Evolutionary conservation across 768 basidiomycete genomes (phyloP), one percentile per base, ranked within the genome.

Genomic region (Mycena belliarum): DNA sequence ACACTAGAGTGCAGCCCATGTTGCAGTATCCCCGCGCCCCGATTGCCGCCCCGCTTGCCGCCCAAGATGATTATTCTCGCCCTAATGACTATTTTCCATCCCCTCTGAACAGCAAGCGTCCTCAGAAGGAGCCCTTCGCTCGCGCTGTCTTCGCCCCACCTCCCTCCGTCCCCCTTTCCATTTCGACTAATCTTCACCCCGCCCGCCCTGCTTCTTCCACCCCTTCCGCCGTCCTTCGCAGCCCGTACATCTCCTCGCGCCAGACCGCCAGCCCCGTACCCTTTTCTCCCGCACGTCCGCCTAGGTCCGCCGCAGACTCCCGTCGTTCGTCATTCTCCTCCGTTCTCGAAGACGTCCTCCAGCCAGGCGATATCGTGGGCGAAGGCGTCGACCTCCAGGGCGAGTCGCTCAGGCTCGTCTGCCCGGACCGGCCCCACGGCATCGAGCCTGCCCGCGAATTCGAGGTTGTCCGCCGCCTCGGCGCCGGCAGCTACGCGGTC

Each of bases 401-500:
- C 44, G 84, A 93, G 71, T 66, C 67, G 33, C 82, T 93, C 44
- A 77, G 80, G 54, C 79, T 85, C 50, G 83, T 89, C 47, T 79
- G 81, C 23, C 73, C 48, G 66, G 47, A 37, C 12, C 42, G 52
- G 15, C 43, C 47, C 42, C 66, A 78, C 57, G 70, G 76, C 57
- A 67, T 68, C 59, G 77, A 78, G 55, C 84, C 84, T 20, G 86
- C 86, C 16, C 76, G 72, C 21, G 85, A 87, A 63, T 93, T 95
- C 59, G 83, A 93, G 76, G 93, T 98, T 70, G 83, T 95, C 64
- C 79, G 90, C 55, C 85, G 84, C 61, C 84, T 96, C 50, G 95
- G 95, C 47, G 86, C 90, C 0, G 95, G 95, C 65, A 90, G 88
- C 60, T 97, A 96, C 70, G 95, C 95, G 16, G 90, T 94, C 66